Evolutionary conservation across 2,329 filamentous ascomycete genomes (phyloP), one percentile per base, ranked within the genome.

Genomic region (Fusarium tricinctum): DNA sequence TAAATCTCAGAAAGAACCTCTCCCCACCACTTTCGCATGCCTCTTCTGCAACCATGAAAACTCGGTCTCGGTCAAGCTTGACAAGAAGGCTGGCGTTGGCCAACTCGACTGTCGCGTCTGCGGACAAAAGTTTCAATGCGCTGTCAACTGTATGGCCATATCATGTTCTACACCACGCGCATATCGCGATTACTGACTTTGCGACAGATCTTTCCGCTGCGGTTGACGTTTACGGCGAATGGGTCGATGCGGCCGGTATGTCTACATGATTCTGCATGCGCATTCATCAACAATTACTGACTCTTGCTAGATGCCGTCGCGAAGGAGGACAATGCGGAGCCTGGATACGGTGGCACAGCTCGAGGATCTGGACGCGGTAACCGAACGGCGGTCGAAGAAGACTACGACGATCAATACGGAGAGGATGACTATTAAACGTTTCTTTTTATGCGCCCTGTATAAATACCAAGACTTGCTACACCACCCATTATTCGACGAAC

Each of bases 1-100:
- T 72, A 63, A 66, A 20, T 42, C 63, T 38, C 71, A 91, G 89
- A 82, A 86, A 78, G 92, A 94, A 73, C 87, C 89, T 40, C 85
- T 96, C 19, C 86, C 91, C 5, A 94, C 92, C 4, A 88, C 89
- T n/a, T 99, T 99, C 80, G 93, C 94, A 58, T 99, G 96, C 78
- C 89, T 99, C 45, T 99, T 99, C 82, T 99, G 96, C 85, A 98
- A 97, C 79, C 94, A 98, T 81, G 96, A 98, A 78, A 96, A 93
- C 71, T 93, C 94, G 0, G 92, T 99, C 52, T 87, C 89, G 28
- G 92, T 97, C 71, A 96, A 97, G 80, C 86, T 99, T 50, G 94
- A 99, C 78, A 97, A 97, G 85, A 98, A 98, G 79, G 85, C 89
- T 28, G 93, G 93, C 51, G 87, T 97, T 38, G 96, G 95, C 46